phyloP scores from a whole-genome alignment of 176 grass and related monocot genomes.

The Musa schizocarpa region DNA sequence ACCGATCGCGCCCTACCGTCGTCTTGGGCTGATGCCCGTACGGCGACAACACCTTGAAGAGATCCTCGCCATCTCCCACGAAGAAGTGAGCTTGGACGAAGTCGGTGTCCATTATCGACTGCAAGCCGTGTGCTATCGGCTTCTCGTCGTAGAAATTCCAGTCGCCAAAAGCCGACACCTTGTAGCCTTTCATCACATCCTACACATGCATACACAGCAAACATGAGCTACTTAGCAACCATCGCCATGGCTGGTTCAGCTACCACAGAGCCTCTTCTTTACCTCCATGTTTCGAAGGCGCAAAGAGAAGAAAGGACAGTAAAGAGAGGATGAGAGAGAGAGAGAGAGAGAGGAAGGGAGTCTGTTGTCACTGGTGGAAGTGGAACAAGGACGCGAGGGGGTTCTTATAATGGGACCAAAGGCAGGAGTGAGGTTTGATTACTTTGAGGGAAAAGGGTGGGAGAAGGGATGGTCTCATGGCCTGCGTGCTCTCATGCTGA shows the following conservation, averaged over 20 bases:
- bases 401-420: background rate
- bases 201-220: background rate
- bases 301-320: background rate
- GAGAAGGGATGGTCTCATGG: background rate
- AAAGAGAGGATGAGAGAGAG: background rate
- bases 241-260: too few species aligned
- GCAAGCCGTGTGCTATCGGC: too few species aligned
- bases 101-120: background rate
- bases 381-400: background rate
- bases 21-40: background rate
- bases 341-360: background rate
- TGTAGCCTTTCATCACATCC: background rate
- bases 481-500: background rate
- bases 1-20: too few species aligned
- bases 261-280: too few species aligned
- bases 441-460: background rate
- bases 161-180: background rate
- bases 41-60: background rate
- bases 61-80: background rate
- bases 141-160: background rate
- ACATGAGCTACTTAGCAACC: too few species aligned
- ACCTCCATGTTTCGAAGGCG: too few species aligned
- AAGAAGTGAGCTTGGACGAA: constrained; percentile 2
- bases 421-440: background rate
- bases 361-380: background rate